phyloP scores from a whole-genome alignment of 768 basidiomycete genomes.

The Tylopilus rubrobrunneus region DNA sequence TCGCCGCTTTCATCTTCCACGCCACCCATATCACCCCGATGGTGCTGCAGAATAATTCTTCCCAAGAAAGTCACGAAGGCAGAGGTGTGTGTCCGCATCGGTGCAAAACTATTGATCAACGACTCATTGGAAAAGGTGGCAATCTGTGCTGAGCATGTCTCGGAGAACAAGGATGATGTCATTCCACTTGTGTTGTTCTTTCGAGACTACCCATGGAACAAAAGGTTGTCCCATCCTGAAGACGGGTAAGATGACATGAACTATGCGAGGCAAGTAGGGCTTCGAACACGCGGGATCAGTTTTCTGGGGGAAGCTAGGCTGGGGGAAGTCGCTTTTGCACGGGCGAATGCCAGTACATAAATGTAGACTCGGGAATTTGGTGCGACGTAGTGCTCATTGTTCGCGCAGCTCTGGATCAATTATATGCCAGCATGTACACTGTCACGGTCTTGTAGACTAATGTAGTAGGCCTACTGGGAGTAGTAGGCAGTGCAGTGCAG shows the following conservation, averaged over 20 bases:
- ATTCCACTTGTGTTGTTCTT: constrained; percentile 66
- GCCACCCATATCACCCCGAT: too few species aligned
- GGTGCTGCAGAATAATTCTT: too few species aligned
- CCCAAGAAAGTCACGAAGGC: constrained; percentile 67
- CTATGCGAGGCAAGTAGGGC: constrained; percentile 47
- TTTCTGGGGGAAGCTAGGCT: constrained; percentile 49
- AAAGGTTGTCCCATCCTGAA: constrained; percentile 44
- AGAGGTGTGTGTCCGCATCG: constrained; percentile 63
- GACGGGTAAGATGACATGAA: constrained; percentile 50
- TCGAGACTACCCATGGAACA: constrained; percentile 75
- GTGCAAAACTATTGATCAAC: constrained; percentile 68
- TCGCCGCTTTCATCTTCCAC: too few species aligned
- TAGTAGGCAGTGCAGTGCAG: constrained; percentile 35
- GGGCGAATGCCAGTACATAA: constrained; percentile 46
- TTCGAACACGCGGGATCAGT: too few species aligned
- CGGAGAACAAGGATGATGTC: constrained; percentile 6
- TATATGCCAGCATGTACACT: too few species aligned
- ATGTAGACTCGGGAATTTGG: constrained; percentile 36
- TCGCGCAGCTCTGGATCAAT: too few species aligned
- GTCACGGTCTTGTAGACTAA: too few species aligned
- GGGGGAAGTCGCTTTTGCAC: constrained; percentile 34
- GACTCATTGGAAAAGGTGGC: constrained; percentile 79
- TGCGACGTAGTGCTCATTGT: too few species aligned
- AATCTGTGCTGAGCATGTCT: constrained; percentile 41
- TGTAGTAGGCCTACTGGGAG: too few species aligned